These are phyloP conservation scores for Suhomyces chickasaworum DNA, from an alignment of 1,139 yeast genomes.

Conservation along the genomic window DNA sequence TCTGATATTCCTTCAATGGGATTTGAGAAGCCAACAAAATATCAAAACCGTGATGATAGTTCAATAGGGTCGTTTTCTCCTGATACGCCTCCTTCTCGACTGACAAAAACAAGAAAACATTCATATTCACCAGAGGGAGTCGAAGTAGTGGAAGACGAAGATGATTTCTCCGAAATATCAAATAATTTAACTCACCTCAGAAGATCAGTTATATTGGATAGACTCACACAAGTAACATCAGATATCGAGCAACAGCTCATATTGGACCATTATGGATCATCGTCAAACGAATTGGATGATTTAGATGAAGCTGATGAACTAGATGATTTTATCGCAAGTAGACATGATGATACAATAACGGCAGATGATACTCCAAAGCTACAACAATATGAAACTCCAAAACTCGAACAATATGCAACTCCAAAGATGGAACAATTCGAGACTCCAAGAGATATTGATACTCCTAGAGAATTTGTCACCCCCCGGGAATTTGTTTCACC, in stretches of 20 bases:
- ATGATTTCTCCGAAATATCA: conserved; percentile 15
- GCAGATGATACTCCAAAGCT: conserved; percentile 3
- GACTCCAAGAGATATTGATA: conserved; percentile 1
- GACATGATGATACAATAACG: not conserved
- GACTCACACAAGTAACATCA: conserved; percentile 43
- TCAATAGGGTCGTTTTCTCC: conserved; percentile 43
- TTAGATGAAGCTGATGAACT: conserved; percentile 10
- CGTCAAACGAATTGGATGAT: conserved; percentile 12
- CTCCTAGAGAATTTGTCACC: not conserved
- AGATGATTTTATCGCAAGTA: conserved; percentile 4
- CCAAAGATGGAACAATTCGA: conserved; percentile 2
- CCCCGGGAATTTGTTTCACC: not conserved
- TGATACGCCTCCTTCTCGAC: conserved; percentile 33
- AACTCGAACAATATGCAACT: conserved; percentile 1
- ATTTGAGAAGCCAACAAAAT: conserved; percentile 11
- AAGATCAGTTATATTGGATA: conserved; percentile 42
- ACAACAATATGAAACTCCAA: conserved; percentile 6
- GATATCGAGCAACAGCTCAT: conserved; percentile 41
- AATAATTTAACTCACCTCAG: conserved; percentile 24
- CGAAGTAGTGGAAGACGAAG: conserved; percentile 15
- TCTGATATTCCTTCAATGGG: conserved; percentile 1
- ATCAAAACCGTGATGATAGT: conserved; percentile 18
- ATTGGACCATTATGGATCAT: conserved; percentile 24
- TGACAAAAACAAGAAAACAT: conserved; percentile 6
- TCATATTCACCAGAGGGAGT: conserved; percentile 11